Evolutionary conservation across 1,139 yeast genomes (phyloP), one percentile per base, ranked within the genome.

Genomic region (Wickerhamomyces sp.): DNA sequence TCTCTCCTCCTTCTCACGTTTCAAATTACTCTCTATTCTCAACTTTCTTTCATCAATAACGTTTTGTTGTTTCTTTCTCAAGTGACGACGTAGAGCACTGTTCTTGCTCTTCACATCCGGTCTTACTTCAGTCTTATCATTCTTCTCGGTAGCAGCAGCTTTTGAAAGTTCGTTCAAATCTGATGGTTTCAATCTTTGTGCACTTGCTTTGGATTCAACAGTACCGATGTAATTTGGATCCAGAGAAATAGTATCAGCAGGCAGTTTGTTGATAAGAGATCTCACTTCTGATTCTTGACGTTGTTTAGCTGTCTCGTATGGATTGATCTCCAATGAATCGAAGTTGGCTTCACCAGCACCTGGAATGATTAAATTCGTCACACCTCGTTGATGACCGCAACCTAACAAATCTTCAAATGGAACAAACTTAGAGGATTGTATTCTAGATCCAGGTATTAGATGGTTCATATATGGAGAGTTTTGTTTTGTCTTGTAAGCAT

Each of bases 321-420:
- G 98, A 61, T 93, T 93, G 52, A 81, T 63, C 61, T 93, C 98
- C 54, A 88, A 65, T 3, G 98, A 89, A 66, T 93, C 99, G 57
- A 75, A 89, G 63, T 93, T 93, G 42, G 98, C 96, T 64, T 93
- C 98, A 67, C 98, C 99, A 33, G 97, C 69, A 26, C 99, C 99
- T 25, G 99, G 98, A 38, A 91, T 73, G 46, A 93, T 83, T 38
- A 93, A 53, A 16, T 93, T 82, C 18, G 82, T 75, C 36, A 88
- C 70, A 17, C 97, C 96, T 12, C 66, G 62, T 33, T 75, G 70
- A 55, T 88, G 95, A 3, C 97, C 97, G 8, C 84, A 75, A 16
- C 96, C 95, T 21, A 93, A 68, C 16, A 91, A 70, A 83, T 93
- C 99, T 63, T 93, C 99, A 59, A 81, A 91, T 12, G 99, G 99